Conservation (phyloP, 306 rosid genomes). For the Ormosia emarginata region DNA sequence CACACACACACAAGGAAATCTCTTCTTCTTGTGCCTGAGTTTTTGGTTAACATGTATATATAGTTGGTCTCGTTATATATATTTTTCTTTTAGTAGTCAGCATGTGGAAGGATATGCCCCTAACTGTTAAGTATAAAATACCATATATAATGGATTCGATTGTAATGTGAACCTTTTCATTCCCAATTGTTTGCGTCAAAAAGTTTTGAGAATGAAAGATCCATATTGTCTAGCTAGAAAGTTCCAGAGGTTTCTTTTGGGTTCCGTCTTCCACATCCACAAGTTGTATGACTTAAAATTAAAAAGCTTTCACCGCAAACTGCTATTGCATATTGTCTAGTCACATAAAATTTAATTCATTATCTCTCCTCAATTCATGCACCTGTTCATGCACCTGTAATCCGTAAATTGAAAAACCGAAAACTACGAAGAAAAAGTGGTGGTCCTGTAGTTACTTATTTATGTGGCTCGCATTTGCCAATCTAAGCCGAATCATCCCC, state of each 20-base stretch:
- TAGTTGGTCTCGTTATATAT: background rate
- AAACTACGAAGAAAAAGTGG: background rate
- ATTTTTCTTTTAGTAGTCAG: background rate
- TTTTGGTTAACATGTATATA: background rate
- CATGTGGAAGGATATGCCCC: background rate
- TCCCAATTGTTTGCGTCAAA: no score
- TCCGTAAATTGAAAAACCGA: background rate
- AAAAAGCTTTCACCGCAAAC: background rate
- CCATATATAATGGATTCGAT: background rate
- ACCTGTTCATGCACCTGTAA: background rate
- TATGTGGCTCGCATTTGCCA: background rate
- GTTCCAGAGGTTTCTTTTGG: constrained; percentile 30
- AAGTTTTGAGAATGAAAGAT: background rate
- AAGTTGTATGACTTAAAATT: background rate
- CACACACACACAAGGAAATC: background rate
- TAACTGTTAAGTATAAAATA: background rate
- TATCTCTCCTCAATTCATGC: background rate
- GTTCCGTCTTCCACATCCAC: background rate
- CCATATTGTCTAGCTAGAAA: background rate
- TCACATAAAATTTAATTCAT: constrained; percentile 12
- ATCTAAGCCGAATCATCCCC: background rate
- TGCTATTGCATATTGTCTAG: background rate
- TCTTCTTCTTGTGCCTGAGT: background rate
- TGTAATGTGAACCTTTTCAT: background rate
- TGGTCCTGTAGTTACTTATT: background rate